Percentiles rank a stretch among this genome's conserved stretches.
Conservation (phyloP, 2,329 filamentous ascomycete genomes). For the Talaromyces sp. region DNA sequence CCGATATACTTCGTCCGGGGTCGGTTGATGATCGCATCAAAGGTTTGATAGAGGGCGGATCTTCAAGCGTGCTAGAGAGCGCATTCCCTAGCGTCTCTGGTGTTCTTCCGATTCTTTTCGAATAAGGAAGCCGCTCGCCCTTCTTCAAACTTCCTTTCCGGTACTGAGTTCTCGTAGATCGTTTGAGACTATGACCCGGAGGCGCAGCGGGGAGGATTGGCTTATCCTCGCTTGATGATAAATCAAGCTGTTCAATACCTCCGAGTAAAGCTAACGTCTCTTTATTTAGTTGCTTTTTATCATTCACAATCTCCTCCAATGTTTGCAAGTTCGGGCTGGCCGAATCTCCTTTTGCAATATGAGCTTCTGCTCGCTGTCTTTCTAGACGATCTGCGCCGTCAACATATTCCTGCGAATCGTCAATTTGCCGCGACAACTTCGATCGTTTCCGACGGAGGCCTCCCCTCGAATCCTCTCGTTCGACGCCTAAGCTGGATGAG, state of each 20-base stretch:
- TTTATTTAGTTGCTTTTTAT: constrained; percentile 63
- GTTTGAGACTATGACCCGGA: constrained; percentile 73
- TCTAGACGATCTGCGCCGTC: constrained; percentile 81
- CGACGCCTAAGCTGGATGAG: constrained; percentile 52
- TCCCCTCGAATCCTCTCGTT: constrained; percentile 53
- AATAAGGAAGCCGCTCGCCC: constrained; percentile 70
- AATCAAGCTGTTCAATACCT: constrained; percentile 45
- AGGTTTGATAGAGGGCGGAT: constrained; percentile 30
- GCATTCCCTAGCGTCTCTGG: constrained; percentile 58
- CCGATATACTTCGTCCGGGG: constrained; percentile 28
- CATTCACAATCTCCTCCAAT: constrained; percentile 74
- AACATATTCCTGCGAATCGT: constrained; percentile 69
- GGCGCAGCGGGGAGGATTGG: constrained; percentile 76
- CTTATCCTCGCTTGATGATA: constrained; percentile 63
- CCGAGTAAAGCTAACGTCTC: constrained; percentile 57
- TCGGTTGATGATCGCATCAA: constrained; percentile 37
- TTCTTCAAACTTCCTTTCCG: constrained; percentile 80
- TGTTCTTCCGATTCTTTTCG: constrained; percentile 66
- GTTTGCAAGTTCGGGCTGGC: constrained; percentile 64
- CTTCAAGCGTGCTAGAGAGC: constrained; percentile 36
- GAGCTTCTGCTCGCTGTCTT: constrained; percentile 63
- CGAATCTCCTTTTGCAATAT: constrained; percentile 49
- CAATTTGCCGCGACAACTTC: constrained; percentile 89
- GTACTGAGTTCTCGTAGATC: constrained; percentile 90
- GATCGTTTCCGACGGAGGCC: constrained; percentile 84